phyloP scores from a whole-genome alignment of 2,329 filamentous ascomycete species.

The Fusarium globosum region DNA sequence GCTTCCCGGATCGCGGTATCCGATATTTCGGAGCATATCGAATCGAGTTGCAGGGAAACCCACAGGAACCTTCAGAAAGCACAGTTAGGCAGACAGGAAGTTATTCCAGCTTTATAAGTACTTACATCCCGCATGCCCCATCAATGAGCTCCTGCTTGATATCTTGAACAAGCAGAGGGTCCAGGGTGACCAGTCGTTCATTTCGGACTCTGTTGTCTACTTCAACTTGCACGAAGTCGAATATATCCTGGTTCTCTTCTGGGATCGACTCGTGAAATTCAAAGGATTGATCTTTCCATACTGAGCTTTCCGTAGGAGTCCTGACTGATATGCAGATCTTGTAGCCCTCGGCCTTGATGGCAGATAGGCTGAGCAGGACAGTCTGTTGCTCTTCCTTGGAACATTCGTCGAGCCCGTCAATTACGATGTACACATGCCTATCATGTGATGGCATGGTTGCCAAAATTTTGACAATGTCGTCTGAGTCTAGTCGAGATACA shows the following conservation, averaged over 20 bases:
- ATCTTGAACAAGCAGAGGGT: neutral
- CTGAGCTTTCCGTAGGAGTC: neutral
- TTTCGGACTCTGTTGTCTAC: neutral
- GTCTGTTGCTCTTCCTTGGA: accelerated
- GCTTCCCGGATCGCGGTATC: neutral
- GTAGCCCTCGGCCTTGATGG: accelerated
- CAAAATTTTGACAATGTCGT: neutral
- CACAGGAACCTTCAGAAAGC: neutral
- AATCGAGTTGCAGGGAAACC: neutral
- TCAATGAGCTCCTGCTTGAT: neutral
- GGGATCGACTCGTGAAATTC: neutral
- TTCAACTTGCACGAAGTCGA: neutral
- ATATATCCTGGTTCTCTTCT: neutral
- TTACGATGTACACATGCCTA: neutral
- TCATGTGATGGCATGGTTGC: neutral
- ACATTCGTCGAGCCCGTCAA: neutral
- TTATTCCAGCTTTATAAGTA: neutral
- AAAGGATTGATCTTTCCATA: neutral
- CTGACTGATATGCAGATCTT: neutral
- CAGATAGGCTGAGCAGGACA: neutral
- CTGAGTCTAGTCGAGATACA: neutral
- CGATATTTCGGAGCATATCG: neutral
- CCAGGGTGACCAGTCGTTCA: neutral
- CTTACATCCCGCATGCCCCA: neutral
- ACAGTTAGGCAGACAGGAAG: too few relatives aligned